A percentile compares a stretch with the other conserved stretches of the same genome.
These are phyloP conservation scores for Pseudonectria buxi DNA, from an alignment of 2,329 filamentous ascomycete genomes.

Conservation along the genomic window DNA sequence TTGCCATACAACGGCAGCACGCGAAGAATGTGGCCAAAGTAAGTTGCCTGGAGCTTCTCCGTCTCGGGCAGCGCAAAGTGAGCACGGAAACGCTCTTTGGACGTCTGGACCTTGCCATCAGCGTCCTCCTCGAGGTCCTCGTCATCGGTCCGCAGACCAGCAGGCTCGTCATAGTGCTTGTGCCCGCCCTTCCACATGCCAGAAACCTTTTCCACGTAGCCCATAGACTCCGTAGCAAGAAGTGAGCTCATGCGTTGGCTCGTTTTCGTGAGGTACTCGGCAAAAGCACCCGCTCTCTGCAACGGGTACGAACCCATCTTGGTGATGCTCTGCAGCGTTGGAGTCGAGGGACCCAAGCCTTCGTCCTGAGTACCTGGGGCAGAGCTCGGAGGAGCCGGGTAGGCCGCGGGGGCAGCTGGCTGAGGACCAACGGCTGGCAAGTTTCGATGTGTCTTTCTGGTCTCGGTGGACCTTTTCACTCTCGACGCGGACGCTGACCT, in stretches of 20 bases:
- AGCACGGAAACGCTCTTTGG: slow-evolving; percentile 75
- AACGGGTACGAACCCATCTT: slow-evolving; percentile 69
- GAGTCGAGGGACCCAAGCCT: slow-evolving; percentile 23
- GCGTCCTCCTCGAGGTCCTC: slow-evolving; percentile 49
- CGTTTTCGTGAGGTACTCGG: slow-evolving; percentile 72
- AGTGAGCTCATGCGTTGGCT: slow-evolving; percentile 76
- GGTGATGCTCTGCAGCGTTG: slow-evolving; percentile 45
- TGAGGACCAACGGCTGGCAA: slow-evolving; percentile 7
- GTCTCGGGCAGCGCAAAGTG: slow-evolving; percentile 84
- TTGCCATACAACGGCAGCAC: slow-evolving; percentile 92
- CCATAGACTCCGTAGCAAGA: slow-evolving; percentile 86
- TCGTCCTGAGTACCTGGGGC: slow-evolving; percentile 13
- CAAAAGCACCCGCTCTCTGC: slow-evolving; percentile 75
- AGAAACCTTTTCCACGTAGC: slow-evolving; percentile 92
- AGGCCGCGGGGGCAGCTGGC: slow-evolving; percentile 22
- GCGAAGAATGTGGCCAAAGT: slow-evolving; percentile 86
- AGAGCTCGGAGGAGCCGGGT: slow-evolving; percentile 28
- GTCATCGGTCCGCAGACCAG: slow-evolving; percentile 46
- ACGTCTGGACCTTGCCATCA: slow-evolving; percentile 57
- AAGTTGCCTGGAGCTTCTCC: slow-evolving; percentile 80
- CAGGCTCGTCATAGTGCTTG: slow-evolving; percentile 72
- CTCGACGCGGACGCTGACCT: slow-evolving; percentile 38
- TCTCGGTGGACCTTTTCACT: slow-evolving; percentile 9
- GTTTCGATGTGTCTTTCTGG: slow-evolving; percentile 10
- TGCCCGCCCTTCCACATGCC: slow-evolving; percentile 93